Percentiles rank a stretch among this genome's conserved stretches.
Evolutionary conservation across 441 rosid genomes (phyloP).

Genomic region (Adansonia madagascariensis): DNA sequence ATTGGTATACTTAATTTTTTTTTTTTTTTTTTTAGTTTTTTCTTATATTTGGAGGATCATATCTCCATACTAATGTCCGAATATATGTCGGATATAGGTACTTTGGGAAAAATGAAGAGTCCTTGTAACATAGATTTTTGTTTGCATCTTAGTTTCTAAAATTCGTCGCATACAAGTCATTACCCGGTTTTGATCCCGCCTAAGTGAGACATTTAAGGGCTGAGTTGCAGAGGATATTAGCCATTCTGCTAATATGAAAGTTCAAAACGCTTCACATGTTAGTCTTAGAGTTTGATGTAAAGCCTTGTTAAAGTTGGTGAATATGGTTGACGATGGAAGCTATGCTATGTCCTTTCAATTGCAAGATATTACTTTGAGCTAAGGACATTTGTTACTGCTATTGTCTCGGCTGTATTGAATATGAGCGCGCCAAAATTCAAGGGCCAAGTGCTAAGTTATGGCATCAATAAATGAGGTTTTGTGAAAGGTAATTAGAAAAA

Average conservation of each 20-base stretch:
- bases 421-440: background rate
- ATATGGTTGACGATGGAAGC: slow-evolving; percentile 2
- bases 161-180: background rate
- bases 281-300: background rate
- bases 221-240: background rate
- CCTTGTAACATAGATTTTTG: too few species aligned
- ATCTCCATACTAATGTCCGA: too few species aligned
- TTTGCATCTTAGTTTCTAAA: background rate
- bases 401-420: background rate
- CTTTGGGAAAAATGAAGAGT: too few species aligned
- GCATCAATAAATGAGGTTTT: too few species aligned
- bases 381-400: background rate
- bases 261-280: background rate
- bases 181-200: background rate
- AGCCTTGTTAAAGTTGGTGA: background rate
- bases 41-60: too few species aligned
- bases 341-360: background rate
- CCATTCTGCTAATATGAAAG: background rate
- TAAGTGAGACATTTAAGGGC: background rate
- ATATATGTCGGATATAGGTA: too few species aligned
- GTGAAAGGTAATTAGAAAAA: background rate
- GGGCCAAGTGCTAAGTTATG: too few species aligned
- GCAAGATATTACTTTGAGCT: slow-evolving; percentile 10
- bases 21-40: too few species aligned
- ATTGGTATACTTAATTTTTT: too few species aligned